Conservation (phyloP, 2,329 filamentous ascomycete genomes). For the Neoarthrinium moseri region DNA sequence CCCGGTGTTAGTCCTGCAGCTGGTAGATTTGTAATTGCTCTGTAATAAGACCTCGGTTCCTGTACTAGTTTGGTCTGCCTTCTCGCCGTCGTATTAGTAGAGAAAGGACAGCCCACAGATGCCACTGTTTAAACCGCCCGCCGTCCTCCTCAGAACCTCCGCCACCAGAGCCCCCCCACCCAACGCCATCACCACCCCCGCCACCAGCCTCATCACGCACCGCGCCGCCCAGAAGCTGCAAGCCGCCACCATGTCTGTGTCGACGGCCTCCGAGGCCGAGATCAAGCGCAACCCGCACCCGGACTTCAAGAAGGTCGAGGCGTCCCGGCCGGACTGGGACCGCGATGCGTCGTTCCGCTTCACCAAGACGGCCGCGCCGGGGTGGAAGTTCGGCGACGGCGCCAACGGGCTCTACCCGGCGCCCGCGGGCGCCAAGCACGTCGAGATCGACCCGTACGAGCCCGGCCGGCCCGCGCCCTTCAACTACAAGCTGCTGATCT, state of each 20-base stretch:
- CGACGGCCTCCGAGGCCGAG: slow-evolving; percentile 26
- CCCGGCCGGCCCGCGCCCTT: slow-evolving; percentile 62
- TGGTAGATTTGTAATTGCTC: no score
- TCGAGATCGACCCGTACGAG: slow-evolving; percentile 79
- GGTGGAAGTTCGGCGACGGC: slow-evolving; percentile 66
- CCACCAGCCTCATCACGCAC: slow-evolving; percentile 3
- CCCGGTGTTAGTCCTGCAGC: no score
- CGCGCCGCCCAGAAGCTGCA: slow-evolving; percentile 3
- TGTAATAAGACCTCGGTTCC: no score
- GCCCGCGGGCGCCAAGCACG: slow-evolving; percentile 44
- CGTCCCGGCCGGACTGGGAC: slow-evolving; percentile 62
- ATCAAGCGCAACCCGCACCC: slow-evolving; percentile 66
- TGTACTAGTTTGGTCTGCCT: no score
- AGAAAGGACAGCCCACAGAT: no score
- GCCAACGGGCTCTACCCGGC: slow-evolving; percentile 49
- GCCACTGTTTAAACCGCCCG: neutral
- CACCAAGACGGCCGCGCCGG: slow-evolving; percentile 63
- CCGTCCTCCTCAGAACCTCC: slow-evolving; percentile 1
- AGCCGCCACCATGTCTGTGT: slow-evolving; percentile 21
- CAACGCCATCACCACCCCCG: slow-evolving; percentile 3
- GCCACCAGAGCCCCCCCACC: slow-evolving; percentile 2
- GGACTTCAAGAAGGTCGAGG: slow-evolving; percentile 74
- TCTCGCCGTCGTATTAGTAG: no score
- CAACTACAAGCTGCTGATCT: slow-evolving; percentile 95
- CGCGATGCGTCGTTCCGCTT: slow-evolving; percentile 44